phyloP scores from a whole-genome alignment of 108 stramenopile genomes.

The Pseudonitzschia delicatissima region DNA sequence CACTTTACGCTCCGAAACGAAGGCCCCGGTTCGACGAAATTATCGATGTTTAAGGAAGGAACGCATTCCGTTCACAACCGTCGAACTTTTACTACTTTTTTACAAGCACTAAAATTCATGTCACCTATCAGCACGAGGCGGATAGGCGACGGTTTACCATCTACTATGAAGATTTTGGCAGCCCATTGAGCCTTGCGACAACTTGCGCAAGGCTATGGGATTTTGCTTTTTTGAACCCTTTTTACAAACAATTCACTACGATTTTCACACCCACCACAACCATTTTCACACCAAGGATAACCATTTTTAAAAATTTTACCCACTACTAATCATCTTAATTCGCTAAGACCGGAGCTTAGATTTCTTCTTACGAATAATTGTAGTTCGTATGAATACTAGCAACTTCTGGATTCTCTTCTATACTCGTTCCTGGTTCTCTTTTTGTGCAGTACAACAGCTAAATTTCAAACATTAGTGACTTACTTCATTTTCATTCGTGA shows the following conservation, averaged over 20 bases:
- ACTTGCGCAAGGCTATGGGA: background rate
- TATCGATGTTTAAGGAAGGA: too few relatives aligned
- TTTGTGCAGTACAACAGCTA: background rate
- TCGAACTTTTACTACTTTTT: background rate
- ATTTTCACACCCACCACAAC: background rate
- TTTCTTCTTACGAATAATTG: background rate
- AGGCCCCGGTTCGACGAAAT: background rate
- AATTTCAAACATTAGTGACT: too few relatives aligned
- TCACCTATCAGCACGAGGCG: too few relatives aligned
- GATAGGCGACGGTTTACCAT: too few relatives aligned
- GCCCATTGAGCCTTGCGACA: background rate
- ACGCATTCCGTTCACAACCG: background rate
- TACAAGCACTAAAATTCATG: background rate
- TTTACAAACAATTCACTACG: background rate
- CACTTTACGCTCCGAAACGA: slow-evolving; percentile 29
- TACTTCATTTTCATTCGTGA: background rate
- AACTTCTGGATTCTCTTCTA: background rate
- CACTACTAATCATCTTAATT: too few relatives aligned
- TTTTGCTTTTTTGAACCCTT: background rate
- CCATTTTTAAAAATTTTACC: too few relatives aligned
- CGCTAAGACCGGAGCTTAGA: too few relatives aligned
- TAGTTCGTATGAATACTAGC: background rate
- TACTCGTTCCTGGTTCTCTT: background rate
- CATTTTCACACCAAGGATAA: too few relatives aligned
- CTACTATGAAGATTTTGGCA: background rate